Evolutionary conservation across 1,284 basidiomycete genomes (phyloP), one percentile per base, ranked within the genome.

Genomic region (Serendipita sp.): DNA sequence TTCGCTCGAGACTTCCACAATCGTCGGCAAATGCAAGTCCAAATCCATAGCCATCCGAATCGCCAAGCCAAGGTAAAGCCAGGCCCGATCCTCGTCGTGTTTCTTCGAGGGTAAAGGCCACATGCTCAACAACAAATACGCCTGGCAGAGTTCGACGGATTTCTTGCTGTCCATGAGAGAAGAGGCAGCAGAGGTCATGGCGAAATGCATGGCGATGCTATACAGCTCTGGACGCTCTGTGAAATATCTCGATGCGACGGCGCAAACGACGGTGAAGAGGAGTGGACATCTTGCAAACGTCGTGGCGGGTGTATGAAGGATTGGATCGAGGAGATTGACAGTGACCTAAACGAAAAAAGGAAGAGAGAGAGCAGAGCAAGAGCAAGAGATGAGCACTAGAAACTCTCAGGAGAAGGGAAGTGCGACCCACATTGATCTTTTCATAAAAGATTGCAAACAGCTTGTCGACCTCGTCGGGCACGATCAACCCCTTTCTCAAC

Each of bases 391-490:
- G 42, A 50, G 32, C 55, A 30, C 32, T 13, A 41, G 35, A 22
- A 38, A 35, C 26, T 1, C 35, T 5, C 42, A 35, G 65, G 38
- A 60, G 30, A 30, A 42, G 12, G 12, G 38, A 38, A 2, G 38
- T 6, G 12, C 38, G 32, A 69, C 77, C 66, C 67, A 80, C 81
- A 69, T 90, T 90, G 80, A 91, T 87, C 67, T 80, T 79, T 41
- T 84, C 80, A 68, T 85, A 88, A 70, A 83, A 91, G 66, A 91
- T 88, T 67, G 80, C 77, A 73, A 93, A 93, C 13, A 93, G 74
- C 61, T 81, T 79, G 66, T 92, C 86, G 0, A 83, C 89, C 67
- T 92, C 88, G 30, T 76, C 74, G 0, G 82, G 79, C 2, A 82
- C 81, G 63, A 93, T 81, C 30, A 92, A 76, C 1, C 83, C 82